phyloP scores from a whole-genome alignment of 768 basidiomycete genomes.

The Sporobolomyces roseus region DNA sequence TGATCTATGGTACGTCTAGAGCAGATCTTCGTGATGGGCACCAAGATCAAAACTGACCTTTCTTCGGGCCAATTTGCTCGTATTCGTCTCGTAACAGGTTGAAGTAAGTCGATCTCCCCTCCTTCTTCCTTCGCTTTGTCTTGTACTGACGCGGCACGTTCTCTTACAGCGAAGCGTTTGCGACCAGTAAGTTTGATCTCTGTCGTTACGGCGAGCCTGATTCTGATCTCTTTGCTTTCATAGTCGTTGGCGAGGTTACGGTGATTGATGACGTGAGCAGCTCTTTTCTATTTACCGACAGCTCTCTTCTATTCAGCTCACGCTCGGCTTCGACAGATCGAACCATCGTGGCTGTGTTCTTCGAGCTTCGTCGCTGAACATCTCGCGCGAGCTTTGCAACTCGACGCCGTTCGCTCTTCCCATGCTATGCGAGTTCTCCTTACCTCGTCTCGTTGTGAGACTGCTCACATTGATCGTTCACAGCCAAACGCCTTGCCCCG shows the following conservation, averaged over 20 bases:
- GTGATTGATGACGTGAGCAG: constrained; percentile 58
- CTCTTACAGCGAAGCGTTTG: constrained; percentile 22
- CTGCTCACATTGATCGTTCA: not conserved
- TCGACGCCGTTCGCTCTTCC: constrained; percentile 83
- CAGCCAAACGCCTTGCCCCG: constrained; percentile 12
- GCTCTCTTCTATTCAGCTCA: no score
- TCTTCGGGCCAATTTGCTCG: no score
- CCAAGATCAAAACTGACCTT: no score
- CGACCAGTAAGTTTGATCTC: constrained; percentile 7
- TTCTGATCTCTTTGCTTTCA: no score
- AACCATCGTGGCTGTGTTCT: constrained; percentile 61
- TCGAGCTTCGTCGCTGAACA: constrained; percentile 69
- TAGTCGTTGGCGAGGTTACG: constrained; percentile 80
- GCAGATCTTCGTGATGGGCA: no score
- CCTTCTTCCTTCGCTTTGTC: no score
- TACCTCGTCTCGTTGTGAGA: not conserved
- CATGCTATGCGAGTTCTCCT: constrained; percentile 63
- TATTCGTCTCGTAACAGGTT: no score
- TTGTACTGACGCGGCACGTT: constrained; percentile 62
- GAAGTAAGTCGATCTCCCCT: no score
- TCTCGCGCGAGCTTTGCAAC: constrained; percentile 67
- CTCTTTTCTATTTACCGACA: not conserved
- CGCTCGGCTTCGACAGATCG: not conserved
- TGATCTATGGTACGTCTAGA: constrained; percentile 47
- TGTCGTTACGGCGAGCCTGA: constrained; percentile 44